Evolutionary conservation across 441 rosid species (phyloP).

Genomic region (Biscutella laevigata): DNA sequence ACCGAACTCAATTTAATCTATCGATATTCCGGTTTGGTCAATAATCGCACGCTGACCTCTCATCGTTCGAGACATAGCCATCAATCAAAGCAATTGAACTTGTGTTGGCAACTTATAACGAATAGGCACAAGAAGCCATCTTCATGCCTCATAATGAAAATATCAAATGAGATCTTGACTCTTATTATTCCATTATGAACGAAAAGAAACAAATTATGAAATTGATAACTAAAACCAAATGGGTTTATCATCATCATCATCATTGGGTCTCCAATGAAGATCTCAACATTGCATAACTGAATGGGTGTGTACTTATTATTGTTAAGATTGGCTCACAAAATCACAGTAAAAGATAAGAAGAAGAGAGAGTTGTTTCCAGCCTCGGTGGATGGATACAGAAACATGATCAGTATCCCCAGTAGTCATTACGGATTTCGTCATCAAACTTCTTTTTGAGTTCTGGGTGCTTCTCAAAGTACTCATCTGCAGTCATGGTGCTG

Average conservation of each 20-base stretch:
- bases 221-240: conserved; percentile 22
- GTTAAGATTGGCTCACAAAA: conserved; percentile 20
- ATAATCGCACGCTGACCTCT: no score
- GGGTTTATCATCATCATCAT: conserved; percentile 17
- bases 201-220: conserved; percentile 12
- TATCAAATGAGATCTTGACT: not conserved
- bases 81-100: no score
- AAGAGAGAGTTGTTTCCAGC: not conserved
- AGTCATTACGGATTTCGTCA: conserved; percentile 90
- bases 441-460: conserved; percentile 93
- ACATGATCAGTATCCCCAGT: conserved; percentile 68
- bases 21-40: no score
- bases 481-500: conserved; percentile 98
- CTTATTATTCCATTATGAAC: conserved; percentile 5
- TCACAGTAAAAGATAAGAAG: conserved; percentile 19
- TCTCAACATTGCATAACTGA: conserved; percentile 20
- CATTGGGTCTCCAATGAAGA: conserved; percentile 22
- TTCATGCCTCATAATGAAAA: not conserved
- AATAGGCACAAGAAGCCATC: no score
- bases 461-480: conserved; percentile 91
- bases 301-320: conserved; percentile 26
- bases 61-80: no score
- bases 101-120: no score
- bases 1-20: no score
- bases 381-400: not conserved